phyloP scores from a whole-genome alignment of 345 rosid genomes.

The Populus alba region DNA sequence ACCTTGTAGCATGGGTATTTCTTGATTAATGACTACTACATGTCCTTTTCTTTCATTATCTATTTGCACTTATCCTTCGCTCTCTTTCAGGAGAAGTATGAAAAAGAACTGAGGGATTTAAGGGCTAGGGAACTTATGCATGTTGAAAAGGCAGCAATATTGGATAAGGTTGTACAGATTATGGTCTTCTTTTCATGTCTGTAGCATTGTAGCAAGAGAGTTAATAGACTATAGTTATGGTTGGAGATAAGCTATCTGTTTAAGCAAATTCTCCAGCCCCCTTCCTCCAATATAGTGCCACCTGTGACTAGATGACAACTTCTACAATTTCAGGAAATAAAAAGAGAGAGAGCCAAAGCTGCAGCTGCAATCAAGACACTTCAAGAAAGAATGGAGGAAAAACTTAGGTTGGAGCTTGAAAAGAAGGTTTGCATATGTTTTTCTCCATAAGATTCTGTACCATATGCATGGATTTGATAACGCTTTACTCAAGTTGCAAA shows the following conservation, averaged over 20 bases:
- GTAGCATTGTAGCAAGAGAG: neutral
- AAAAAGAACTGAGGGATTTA: conserved; percentile 80
- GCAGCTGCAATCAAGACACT: conserved; percentile 72
- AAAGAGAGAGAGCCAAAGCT: conserved; percentile 85
- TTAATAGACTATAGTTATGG: neutral
- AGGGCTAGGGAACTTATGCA: conserved; percentile 94
- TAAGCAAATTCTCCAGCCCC: neutral
- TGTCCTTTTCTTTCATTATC: neutral
- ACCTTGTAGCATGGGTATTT: conserved; percentile 5
- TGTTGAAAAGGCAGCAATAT: conserved; percentile 89
- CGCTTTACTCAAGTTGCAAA: conserved; percentile 21
- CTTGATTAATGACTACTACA: conserved; percentile 6
- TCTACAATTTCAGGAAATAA: conserved; percentile 66
- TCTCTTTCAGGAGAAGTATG: conserved; percentile 68
- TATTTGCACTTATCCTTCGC: neutral
- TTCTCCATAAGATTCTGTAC: conserved; percentile 2
- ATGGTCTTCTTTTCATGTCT: conserved; percentile 14
- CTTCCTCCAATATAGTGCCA: neutral
- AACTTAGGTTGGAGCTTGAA: conserved; percentile 68
- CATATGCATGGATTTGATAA: conserved; percentile 9
- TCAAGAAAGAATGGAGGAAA: conserved; percentile 86
- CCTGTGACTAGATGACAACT: neutral
- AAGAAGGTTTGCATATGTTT: conserved; percentile 54
- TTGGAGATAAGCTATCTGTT: neutral
- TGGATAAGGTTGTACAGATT: conserved; percentile 69